Percentiles rank a stretch among this genome's conserved stretches.
These are phyloP conservation scores for Boletus insuetus DNA, from an alignment of 768 basidiomycete species.

Conservation along the genomic window DNA sequence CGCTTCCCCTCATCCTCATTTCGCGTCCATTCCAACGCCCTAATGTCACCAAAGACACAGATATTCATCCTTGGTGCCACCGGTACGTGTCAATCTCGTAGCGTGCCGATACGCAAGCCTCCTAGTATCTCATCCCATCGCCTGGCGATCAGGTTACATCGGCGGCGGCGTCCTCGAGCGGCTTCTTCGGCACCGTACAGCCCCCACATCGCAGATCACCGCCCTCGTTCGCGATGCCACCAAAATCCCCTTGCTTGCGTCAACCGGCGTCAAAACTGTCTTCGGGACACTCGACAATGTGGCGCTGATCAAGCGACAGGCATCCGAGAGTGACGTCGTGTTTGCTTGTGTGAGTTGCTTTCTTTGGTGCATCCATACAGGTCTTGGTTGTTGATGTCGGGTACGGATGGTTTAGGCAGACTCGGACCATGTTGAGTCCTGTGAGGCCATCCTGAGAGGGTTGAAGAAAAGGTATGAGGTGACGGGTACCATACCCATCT, in stretches of 20 bases:
- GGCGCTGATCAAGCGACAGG: slow-evolving; percentile 38
- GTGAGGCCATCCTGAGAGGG: slow-evolving; percentile 47
- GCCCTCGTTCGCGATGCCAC: slow-evolving; percentile 28
- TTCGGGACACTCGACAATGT: slow-evolving; percentile 42
- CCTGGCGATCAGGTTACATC: slow-evolving; percentile 23
- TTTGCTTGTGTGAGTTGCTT: slow-evolving; percentile 33
- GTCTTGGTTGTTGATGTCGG: too few species aligned
- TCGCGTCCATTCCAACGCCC: too few species aligned
- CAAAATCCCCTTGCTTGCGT: slow-evolving; percentile 11
- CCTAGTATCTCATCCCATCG: not conserved
- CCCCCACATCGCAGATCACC: slow-evolving; percentile 12
- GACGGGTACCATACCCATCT: slow-evolving; percentile 41
- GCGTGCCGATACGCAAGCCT: too few species aligned
- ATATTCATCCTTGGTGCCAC: slow-evolving; percentile 47
- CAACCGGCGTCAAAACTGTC: slow-evolving; percentile 19
- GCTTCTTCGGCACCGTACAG: slow-evolving; percentile 21
- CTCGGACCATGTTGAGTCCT: slow-evolving; percentile 43
- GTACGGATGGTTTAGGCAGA: slow-evolving; percentile 32
- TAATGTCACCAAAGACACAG: slow-evolving; percentile 27
- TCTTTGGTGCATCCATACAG: not conserved
- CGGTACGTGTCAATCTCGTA: slow-evolving; percentile 24
- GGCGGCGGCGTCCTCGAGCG: slow-evolving; percentile 26
- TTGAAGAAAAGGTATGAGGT: slow-evolving; percentile 44
- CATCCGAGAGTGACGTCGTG: slow-evolving; percentile 42
- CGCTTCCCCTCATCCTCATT: not conserved